Evolutionary conservation across 768 basidiomycete species (phyloP), one percentile per base, ranked within the genome.

Genomic region (Steccherinum ochraceum): DNA sequence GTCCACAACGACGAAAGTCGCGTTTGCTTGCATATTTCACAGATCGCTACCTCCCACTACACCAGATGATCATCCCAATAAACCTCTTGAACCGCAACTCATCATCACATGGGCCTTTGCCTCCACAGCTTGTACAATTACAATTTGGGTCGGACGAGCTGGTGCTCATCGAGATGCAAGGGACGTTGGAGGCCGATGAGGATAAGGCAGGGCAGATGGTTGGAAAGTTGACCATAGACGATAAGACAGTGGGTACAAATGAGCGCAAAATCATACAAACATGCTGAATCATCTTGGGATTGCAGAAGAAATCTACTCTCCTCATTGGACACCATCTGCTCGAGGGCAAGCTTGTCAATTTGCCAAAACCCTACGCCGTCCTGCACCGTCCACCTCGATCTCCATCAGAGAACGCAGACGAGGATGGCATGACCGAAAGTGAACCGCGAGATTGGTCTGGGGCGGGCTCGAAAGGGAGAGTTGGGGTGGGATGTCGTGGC

Each of bases 111-210:
- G 62, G 65, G 3, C 78, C 76, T 58, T 75, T 90, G 3, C 83
- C 86, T 0, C 73, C 83, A 1, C 70, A 75, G 0, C 72, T 95
- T 12, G 84, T 83, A 1, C 76, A 77, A 51, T 77, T 83, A 1
- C 76, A 77, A 51, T 77, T 94, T 40, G 90, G 89, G 13, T 75
- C 87, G 55, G 83, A 85, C 40, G 89, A 93, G 61, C 64, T 92
- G 12, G 81, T 92, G 40, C 71, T 97, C 3, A 78, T 97, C 48
- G 93, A 97, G 60, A 73, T 96, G 3, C 94, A 97, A 66, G 93
- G 93, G 46, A 72, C 75, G 46, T 75, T 96, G 30, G 82, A 86
- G 42, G 82, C 86, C 25, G 86, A 89, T 50, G 79, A 74, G 7
- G 77, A 83, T 56, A 78, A 76, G 30, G 75, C 83, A 23, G 86